These are phyloP conservation scores for Gracilaria caudata DNA, from an alignment of 23 red algal species.

Conservation along the genomic window DNA sequence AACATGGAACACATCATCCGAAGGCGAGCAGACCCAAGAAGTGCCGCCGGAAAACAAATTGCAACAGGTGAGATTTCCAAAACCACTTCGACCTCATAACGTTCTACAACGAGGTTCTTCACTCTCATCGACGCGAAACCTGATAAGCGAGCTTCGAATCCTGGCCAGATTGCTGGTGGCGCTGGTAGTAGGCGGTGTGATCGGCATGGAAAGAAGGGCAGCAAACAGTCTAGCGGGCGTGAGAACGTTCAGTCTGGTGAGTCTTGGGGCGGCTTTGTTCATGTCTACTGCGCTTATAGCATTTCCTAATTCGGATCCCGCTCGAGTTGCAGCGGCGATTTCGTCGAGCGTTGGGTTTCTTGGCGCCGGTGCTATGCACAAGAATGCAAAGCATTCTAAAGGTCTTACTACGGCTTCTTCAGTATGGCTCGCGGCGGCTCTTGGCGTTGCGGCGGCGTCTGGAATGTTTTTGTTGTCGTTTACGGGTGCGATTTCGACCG, in stretches of 20 bases:
- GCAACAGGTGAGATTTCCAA: neutral
- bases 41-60: neutral
- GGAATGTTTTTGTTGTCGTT: conserved; percentile 64
- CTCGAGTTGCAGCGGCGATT: conserved; percentile 60
- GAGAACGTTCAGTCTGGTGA: conserved; percentile 65
- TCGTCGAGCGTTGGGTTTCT: conserved; percentile 77
- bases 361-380: conserved; percentile 71
- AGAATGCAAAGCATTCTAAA: conserved; percentile 35
- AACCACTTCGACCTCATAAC: neutral
- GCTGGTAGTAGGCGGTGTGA: conserved; percentile 70
- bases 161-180: conserved; percentile 49
- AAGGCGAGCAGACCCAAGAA: neutral
- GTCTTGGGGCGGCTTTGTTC: conserved; percentile 72
- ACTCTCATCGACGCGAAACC: conserved; percentile 4
- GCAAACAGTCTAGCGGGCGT: conserved; percentile 71
- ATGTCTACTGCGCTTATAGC: conserved; percentile 59
- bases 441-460: conserved; percentile 67
- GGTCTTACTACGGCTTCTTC: conserved; percentile 70
- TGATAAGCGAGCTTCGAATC: conserved; percentile 37
- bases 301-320: conserved; percentile 64
- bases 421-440: conserved; percentile 80
- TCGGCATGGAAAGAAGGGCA: conserved; percentile 78
- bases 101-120: conserved; percentile 19
- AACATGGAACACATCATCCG: neutral
- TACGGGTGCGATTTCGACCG: conserved; percentile 60